Percentiles rank a stretch among this genome's conserved stretches.
Evolutionary conservation across 345 rosid genomes (phyloP).

Genomic region (Brassica nigra): DNA sequence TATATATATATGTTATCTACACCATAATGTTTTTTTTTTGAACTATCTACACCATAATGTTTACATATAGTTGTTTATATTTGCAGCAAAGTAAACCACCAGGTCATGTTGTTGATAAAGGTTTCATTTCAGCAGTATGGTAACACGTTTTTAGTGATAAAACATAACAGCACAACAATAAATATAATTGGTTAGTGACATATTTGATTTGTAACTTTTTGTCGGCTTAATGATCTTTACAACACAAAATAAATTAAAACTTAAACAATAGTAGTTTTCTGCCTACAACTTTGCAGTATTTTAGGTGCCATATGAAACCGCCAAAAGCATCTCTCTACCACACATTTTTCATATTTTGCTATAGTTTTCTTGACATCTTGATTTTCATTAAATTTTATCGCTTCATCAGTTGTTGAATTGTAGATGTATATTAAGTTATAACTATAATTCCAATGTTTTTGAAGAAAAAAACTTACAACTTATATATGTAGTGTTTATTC

Average conservation of each 20-base stretch:
- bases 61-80: not conserved
- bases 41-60: not conserved
- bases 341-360: not conserved
- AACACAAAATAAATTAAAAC: not conserved
- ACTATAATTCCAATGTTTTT: not conserved
- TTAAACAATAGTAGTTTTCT: not conserved
- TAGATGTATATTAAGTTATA: not conserved
- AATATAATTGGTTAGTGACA: not conserved
- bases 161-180: not conserved
- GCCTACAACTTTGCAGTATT: not conserved
- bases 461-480: not conserved
- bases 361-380: not conserved
- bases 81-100: not conserved
- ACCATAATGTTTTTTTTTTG: not conserved
- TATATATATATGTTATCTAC: not conserved
- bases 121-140: not conserved
- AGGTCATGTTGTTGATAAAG: not conserved
- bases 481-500: not conserved
- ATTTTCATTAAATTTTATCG: not conserved
- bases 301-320: not conserved
- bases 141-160: not conserved
- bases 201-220: not conserved
- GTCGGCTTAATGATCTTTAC: not conserved
- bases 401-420: not conserved
- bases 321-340: not conserved